Evolutionary conservation across 2,329 filamentous ascomycete genomes (phyloP), one percentile per base, ranked within the genome.

Genomic region (Pseudogymnoascus sp.): DNA sequence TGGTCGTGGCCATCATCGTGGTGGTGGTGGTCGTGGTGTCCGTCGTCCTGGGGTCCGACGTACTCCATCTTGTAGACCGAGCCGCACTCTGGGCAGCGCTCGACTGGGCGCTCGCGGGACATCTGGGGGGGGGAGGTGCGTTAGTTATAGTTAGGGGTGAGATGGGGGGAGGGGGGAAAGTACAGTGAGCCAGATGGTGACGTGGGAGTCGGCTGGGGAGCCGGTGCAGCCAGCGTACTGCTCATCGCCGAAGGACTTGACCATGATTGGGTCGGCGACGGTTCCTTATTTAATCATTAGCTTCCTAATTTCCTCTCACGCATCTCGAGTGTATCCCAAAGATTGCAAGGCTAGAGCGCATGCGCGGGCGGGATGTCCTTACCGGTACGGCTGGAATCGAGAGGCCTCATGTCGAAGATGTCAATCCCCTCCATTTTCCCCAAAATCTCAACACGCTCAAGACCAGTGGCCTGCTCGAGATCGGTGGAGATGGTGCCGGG

Each of bases 351-450:
- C 58, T 73, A 19, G 19, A 19, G 19, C 19, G 73, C 81, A 55
- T 33, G 49, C n/a, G n/a, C n/a, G 49, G 14, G 25, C 11, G 55
- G 58, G 6, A 28, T 36, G 11, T 36, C 11, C 36, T 68, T 82
- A 90, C 93, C 93, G 78, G 84, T 85, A 75, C 94, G 88, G 77
- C 89, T 94, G 67, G 93, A 83, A 77, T 97, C 94, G 71, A 99
- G 85, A 67, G 94, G 94, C 78, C 86, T 88, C 94, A 97, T 96
- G 81, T 99, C 92, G 82, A 99, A 99, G 76, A 97, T 83, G 75
- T 99, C 94, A 72, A 97, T 82, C 69, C 94, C 92, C 83, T 97
- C 91, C 89, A 97, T 96, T 87, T 99, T 99, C 80, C 94, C 94
- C 76, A 99, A 84, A 74, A 99, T 94, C 80, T 99, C 94, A 71